Conservation (phyloP, 2,329 filamentous ascomycete genomes). For the Aspergillus sp. region DNA sequence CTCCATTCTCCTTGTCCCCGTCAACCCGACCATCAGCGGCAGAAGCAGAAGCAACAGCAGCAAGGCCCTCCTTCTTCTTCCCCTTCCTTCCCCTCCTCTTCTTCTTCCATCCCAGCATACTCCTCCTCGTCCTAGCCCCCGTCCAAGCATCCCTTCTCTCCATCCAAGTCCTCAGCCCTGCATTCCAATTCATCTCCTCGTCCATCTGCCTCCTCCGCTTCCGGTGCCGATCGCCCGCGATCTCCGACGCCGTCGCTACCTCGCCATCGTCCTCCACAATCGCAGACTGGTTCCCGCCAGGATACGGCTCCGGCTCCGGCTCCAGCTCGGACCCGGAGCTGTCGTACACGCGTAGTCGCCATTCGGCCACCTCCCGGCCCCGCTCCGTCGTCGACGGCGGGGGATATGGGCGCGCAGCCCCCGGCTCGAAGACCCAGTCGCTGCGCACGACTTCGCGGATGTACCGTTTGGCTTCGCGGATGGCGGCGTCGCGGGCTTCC, state of each 20-base stretch:
- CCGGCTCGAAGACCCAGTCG: conserved; percentile 32
- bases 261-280: conserved; percentile 8
- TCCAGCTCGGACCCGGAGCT: conserved; percentile 30
- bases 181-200: conserved; percentile 66
- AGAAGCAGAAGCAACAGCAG: not conserved
- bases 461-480: conserved; percentile 33
- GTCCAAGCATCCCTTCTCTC: conserved; percentile 77
- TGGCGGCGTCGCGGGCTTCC: conserved; percentile 30
- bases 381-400: conserved; percentile 12
- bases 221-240: conserved; percentile 43
- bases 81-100: conserved; percentile 9
- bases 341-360: conserved; percentile 29
- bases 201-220: conserved; percentile 49
- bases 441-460: conserved; percentile 32
- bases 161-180: conserved; percentile 70
- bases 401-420: conserved; percentile 10
- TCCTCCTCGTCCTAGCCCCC: conserved; percentile 45
- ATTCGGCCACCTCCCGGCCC: conserved; percentile 22
- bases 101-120: conserved; percentile 17
- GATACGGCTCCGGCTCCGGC: conserved; percentile 10
- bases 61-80: conserved; percentile 1
- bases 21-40: not conserved
- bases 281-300: not conserved
- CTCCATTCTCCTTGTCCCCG: not conserved
- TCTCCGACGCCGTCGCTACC: conserved; percentile 24